Evolutionary conservation across 2,329 filamentous ascomycete genomes (phyloP), one percentile per base, ranked within the genome.

Genomic region (Basipetospora chlamydospora): DNA sequence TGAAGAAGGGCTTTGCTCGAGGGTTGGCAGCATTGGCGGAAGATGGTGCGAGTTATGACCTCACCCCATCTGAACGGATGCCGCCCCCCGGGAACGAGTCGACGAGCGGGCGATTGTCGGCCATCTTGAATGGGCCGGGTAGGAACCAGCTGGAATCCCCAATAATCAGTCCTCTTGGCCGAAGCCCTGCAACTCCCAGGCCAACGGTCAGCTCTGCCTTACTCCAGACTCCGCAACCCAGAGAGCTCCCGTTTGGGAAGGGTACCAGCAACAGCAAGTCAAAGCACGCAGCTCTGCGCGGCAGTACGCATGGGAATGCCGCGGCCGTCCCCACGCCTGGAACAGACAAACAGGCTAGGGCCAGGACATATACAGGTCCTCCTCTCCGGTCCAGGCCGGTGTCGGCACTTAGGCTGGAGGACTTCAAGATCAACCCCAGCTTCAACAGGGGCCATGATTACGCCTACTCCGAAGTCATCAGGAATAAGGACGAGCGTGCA

Each of bases 361-460:
- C 6, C 15, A 21, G 11, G 9, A 21, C 10, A 5, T n/a, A 29
- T 11, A 12, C 36, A 17, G 29, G 16, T 6, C 21, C 21, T 28
- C 21, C 63, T 1, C 63, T 82, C 12, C 73, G 84, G 33, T 53
- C 63, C 8, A 72, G 67, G 35, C 68, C 75, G 1, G 43, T 75
- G 3, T 57, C 64, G 1, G 60, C 67, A 23, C 65, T 93, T 10
- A 60, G 60, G 11, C 59, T 80, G 1, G 70, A 73, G 10, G 79
- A 93, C 55, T 95, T 94, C 63, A 88, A 79, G 51, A 64, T 90
- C 46, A 93, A 94, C 44, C 77, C 83, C 0, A 60, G 62, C 4
- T 68, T 64, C 45, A 88, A 87, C 43, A 67, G 79, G 28, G 81
- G 82, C 2, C 61, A 75, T 29, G 69, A 76, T 37, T 84, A 73